A percentile compares a stretch with the other conserved stretches of the same genome.
Evolutionary conservation across 306 rosid genomes (phyloP).

Genomic region (Begonia peltatifolia): DNA sequence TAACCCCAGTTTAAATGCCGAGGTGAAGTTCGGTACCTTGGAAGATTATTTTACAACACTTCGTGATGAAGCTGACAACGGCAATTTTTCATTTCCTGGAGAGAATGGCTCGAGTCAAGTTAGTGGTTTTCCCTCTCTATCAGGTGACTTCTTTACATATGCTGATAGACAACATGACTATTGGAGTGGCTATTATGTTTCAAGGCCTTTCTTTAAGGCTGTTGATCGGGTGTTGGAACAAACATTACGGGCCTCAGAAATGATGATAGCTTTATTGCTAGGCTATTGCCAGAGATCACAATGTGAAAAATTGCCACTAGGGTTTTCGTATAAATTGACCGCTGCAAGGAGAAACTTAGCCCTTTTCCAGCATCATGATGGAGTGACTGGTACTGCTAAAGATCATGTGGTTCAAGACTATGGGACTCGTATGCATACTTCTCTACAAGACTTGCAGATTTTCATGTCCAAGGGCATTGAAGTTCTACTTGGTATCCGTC

Average conservation of each 20-base stretch:
- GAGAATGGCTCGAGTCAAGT: conserved; percentile 69
- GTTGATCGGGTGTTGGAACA: conserved; percentile 93
- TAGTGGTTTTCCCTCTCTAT: conserved; percentile 88
- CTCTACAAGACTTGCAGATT: conserved; percentile 79
- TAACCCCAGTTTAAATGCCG: conserved; percentile 66
- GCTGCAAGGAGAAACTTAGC: conserved; percentile 98
- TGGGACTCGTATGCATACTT: conserved; percentile 86
- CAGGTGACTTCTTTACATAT: conserved; percentile 95
- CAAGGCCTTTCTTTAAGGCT: conserved; percentile 96
- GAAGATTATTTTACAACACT: conserved; percentile 75
- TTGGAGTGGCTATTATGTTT: conserved; percentile 99
- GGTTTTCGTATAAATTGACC: conserved; percentile 78
- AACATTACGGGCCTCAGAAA: conserved; percentile 84
- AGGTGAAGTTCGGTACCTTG: conserved; percentile 81
- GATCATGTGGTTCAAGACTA: conserved; percentile 88
- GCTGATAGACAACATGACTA: conserved; percentile 92
- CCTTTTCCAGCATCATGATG: conserved; percentile 99
- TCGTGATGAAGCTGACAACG: conserved; percentile 77
- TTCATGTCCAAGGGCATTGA: conserved; percentile 87
- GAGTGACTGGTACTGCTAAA: conserved; percentile 97
- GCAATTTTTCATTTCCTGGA: conserved; percentile 59
- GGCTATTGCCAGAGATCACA: conserved; percentile 66
- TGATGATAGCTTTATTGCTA: conserved; percentile 68
- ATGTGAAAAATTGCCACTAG: conserved; percentile 68
- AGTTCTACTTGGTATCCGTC: conserved; percentile 71